Conservation (phyloP, 805 yeast genomes). For the Pichia nakasei region DNA sequence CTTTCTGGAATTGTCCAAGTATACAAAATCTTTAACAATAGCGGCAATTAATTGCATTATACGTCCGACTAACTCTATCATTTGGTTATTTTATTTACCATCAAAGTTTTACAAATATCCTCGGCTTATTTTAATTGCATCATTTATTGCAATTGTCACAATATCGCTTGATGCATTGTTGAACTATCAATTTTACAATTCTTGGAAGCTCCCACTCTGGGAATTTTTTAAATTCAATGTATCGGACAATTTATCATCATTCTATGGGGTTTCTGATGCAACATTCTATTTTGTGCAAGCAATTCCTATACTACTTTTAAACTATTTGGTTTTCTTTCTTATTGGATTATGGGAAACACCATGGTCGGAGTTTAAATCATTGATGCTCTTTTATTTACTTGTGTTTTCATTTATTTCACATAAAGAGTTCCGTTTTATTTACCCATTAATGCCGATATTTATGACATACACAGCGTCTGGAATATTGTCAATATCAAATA, state of each 20-base stretch:
- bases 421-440: conserved; percentile 86
- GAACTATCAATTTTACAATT: conserved; percentile 55
- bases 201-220: conserved; percentile 50
- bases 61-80: conserved; percentile 74
- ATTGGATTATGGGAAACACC: conserved; percentile 28
- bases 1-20: conserved; percentile 41
- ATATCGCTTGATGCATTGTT: conserved; percentile 32
- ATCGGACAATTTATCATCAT: conserved; percentile 60
- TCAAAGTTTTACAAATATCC: conserved; percentile 16
- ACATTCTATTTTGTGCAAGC: conserved; percentile 81
- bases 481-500: conserved; percentile 10
- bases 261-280: conserved; percentile 81
- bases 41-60: conserved; percentile 61
- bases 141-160: conserved; percentile 14
- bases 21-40: conserved; percentile 26
- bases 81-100: conserved; percentile 64
- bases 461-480: conserved; percentile 43
- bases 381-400: conserved; percentile 33
- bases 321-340: conserved; percentile 54
- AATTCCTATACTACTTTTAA: conserved; percentile 64
- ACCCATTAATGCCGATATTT: conserved; percentile 73
- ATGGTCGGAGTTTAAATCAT: conserved; percentile 18
- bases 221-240: conserved; percentile 74
- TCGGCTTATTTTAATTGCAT: conserved; percentile 3
- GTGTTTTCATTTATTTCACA: conserved; percentile 65